Percentiles rank a stretch among this genome's conserved stretches.
Evolutionary conservation across 441 rosid genomes (phyloP).

Genomic region (Brassica balearica): DNA sequence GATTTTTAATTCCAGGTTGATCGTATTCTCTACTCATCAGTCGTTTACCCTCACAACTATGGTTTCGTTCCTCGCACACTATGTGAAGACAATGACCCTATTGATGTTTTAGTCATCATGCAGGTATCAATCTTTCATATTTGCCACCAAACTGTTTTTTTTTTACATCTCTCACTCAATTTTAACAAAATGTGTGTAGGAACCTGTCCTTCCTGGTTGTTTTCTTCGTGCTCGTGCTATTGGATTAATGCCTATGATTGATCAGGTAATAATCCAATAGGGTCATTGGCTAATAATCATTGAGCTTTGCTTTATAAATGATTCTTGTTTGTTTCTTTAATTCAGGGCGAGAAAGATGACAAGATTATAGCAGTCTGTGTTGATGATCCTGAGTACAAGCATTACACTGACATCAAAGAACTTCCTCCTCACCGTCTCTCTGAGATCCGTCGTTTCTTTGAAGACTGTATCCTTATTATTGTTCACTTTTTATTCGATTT

Average conservation of each 20-base stretch:
- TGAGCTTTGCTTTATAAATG: neutral
- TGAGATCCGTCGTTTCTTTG: conserved; percentile 50
- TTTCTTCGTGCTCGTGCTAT: conserved; percentile 48
- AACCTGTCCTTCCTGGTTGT: conserved; percentile 48
- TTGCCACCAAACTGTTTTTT: neutral
- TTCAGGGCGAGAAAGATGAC: conserved; percentile 48
- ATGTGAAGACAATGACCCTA: conserved; percentile 53
- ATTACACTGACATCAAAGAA: conserved; percentile 45
- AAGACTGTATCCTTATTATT: conserved; percentile 41
- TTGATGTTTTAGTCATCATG: conserved; percentile 52
- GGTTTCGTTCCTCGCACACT: conserved; percentile 52
- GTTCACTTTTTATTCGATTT: neutral
- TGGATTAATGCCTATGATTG: conserved; percentile 51
- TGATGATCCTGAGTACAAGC: conserved; percentile 49
- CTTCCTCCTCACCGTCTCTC: conserved; percentile 49
- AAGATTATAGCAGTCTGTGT: conserved; percentile 49
- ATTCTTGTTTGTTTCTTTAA: neutral
- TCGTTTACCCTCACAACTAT: conserved; percentile 54
- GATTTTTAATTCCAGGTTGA: conserved; percentile 33
- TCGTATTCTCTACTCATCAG: conserved; percentile 49
- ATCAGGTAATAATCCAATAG: conserved; percentile 30
- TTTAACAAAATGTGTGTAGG: conserved; percentile 2
- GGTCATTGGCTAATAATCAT: neutral
- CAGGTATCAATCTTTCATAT: conserved; percentile 35
- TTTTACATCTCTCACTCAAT: neutral